Evolutionary conservation across 2,329 filamentous ascomycete genomes (phyloP).

Genomic region (Apiospora marii): DNA sequence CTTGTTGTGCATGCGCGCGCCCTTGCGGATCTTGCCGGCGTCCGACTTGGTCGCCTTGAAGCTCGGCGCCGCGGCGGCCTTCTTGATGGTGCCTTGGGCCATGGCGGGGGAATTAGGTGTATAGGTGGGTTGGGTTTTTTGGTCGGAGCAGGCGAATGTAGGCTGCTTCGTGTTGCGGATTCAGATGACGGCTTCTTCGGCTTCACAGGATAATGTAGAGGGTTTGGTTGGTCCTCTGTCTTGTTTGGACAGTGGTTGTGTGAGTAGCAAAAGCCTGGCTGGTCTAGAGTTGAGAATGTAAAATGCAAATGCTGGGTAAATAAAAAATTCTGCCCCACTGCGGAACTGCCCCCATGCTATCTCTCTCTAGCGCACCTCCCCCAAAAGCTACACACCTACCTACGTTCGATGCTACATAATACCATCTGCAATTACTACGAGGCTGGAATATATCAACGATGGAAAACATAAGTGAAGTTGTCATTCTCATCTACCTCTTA

Average conservation of each 20-base stretch:
- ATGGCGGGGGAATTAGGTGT: constrained; percentile 43
- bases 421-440: neutral
- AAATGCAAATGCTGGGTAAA: constrained; percentile 6
- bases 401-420: neutral
- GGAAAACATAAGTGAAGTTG: neutral
- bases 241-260: neutral
- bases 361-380: neutral
- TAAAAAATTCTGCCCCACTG: constrained; percentile 13
- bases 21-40: constrained; percentile 45
- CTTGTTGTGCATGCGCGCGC: constrained; percentile 41
- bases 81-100: constrained; percentile 64
- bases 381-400: neutral
- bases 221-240: neutral
- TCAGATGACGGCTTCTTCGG: neutral
- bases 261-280: neutral
- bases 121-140: neutral
- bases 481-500: constrained; percentile 1
- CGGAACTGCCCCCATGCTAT: constrained; percentile 17
- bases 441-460: no score
- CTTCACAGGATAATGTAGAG: neutral
- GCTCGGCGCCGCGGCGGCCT: constrained; percentile 47
- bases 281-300: neutral
- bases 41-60: constrained; percentile 53
- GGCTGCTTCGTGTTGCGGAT: neutral
- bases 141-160: neutral